These are phyloP conservation scores for Irpex rosettiformis DNA, from an alignment of 1,284 basidiomycete species.

Conservation along the genomic window DNA sequence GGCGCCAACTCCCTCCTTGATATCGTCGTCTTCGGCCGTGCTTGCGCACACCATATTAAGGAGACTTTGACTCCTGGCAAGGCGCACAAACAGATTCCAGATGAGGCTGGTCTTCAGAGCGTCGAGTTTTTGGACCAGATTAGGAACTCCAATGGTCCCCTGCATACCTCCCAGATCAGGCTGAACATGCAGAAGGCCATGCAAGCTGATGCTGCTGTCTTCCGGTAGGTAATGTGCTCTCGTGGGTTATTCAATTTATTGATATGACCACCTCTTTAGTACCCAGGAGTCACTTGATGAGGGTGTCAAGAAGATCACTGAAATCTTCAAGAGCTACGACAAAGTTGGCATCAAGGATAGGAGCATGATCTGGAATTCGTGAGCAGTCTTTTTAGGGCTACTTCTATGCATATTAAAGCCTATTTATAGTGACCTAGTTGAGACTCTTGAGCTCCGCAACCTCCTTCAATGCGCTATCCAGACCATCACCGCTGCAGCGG, in stretches of 20 bases:
- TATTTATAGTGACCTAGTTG: conserved; percentile 78
- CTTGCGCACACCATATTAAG: conserved; percentile 95
- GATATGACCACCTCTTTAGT: conserved; percentile 37
- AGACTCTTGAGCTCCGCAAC: conserved; percentile 97
- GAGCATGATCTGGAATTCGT: conserved; percentile 99
- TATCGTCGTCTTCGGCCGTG: conserved; percentile 99
- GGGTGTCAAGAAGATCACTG: conserved; percentile 84
- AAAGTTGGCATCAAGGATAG: conserved; percentile 96
- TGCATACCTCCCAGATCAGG: conserved; percentile 88
- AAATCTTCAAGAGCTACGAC: conserved; percentile 86
- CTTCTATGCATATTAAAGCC: background rate
- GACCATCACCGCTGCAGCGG: conserved; percentile 93
- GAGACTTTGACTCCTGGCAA: conserved; percentile 89
- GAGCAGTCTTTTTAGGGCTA: conserved; percentile 24
- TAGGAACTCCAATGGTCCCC: conserved; percentile 78
- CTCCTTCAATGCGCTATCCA: conserved; percentile 93
- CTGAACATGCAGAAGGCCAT: conserved; percentile 99
- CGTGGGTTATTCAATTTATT: background rate
- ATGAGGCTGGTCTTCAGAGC: conserved; percentile 83
- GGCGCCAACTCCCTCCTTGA: conserved; percentile 99
- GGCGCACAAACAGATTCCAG: conserved; percentile 87
- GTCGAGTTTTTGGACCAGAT: conserved; percentile 92
- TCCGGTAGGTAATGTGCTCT: conserved; percentile 50
- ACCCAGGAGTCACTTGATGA: conserved; percentile 91
- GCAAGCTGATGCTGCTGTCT: conserved; percentile 92